phyloP scores from a whole-genome alignment of 192 early-diverging fungal species.

The Mortierella claussenii region DNA sequence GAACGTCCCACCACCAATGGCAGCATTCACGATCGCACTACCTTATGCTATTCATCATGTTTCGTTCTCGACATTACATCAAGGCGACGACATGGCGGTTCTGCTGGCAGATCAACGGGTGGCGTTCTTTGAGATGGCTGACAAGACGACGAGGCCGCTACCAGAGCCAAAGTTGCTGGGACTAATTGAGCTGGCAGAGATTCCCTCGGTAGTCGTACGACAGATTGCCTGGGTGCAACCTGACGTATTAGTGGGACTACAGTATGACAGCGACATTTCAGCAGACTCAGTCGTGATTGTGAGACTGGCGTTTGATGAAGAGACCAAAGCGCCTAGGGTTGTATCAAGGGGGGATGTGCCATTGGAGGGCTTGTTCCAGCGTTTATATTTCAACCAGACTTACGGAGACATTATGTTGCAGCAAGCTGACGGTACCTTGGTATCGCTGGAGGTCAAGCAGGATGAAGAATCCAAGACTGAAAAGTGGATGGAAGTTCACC shows the following conservation, averaged over 20 bases:
- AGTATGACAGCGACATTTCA: slow-evolving; percentile 50
- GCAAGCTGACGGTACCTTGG: slow-evolving; percentile 31
- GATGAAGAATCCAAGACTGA: slow-evolving; percentile 29
- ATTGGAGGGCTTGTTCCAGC: slow-evolving; percentile 46
- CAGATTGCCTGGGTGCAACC: slow-evolving; percentile 77
- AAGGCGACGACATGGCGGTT: slow-evolving; percentile 78
- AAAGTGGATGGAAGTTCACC: slow-evolving; percentile 28
- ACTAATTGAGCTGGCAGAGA: slow-evolving; percentile 47
- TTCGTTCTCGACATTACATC: slow-evolving; percentile 68
- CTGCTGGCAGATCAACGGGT: slow-evolving; percentile 68
- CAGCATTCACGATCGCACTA: slow-evolving; percentile 53
- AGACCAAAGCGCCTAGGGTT: slow-evolving; percentile 30
- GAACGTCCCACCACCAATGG: slow-evolving; percentile 98
- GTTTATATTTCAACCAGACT: slow-evolving; percentile 52
- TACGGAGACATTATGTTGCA: slow-evolving; percentile 46
- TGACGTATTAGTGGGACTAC: slow-evolving; percentile 65
- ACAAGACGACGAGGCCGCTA: slow-evolving; percentile 17
- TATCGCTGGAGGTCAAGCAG: slow-evolving; percentile 11
- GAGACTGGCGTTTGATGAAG: slow-evolving; percentile 52
- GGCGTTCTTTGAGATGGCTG: slow-evolving; percentile 51
- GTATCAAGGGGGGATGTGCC: slow-evolving; percentile 15
- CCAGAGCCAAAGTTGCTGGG: slow-evolving; percentile 47
- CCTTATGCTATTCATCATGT: slow-evolving; percentile 63
- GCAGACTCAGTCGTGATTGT: slow-evolving; percentile 55
- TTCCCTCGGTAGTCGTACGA: slow-evolving; percentile 49